Conservation (phyloP, 2,329 filamentous ascomycete species). For the Botrytis cinerea region DNA sequence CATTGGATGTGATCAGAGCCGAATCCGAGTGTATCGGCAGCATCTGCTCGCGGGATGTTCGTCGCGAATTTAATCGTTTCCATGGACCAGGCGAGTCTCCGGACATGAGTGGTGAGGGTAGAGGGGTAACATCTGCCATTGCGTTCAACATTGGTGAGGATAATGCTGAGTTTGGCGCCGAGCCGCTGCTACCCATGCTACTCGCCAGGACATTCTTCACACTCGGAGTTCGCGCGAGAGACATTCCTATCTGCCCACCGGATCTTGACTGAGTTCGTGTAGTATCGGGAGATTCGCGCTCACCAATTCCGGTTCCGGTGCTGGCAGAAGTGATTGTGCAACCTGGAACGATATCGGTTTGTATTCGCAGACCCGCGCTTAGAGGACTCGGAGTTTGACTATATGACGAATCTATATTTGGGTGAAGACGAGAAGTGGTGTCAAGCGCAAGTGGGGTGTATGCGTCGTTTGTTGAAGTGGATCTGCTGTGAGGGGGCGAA, state of each 20-base stretch:
- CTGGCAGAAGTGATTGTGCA: slow-evolving; percentile 36
- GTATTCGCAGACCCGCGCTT: slow-evolving; percentile 41
- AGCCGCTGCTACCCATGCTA: slow-evolving; percentile 49
- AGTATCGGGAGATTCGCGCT: slow-evolving; percentile 29
- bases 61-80: slow-evolving; percentile 54
- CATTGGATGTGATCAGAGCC: slow-evolving; percentile 52
- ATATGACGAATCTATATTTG: slow-evolving; percentile 25
- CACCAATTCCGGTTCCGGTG: slow-evolving; percentile 25
- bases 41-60: slow-evolving; percentile 51
- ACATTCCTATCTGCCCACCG: slow-evolving; percentile 39
- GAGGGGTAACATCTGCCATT: slow-evolving; percentile 75
- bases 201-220: slow-evolving; percentile 56
- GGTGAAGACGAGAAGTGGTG: slow-evolving; percentile 31
- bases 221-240: slow-evolving; percentile 61
- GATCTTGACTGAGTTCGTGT: slow-evolving; percentile 25
- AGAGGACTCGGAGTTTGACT: slow-evolving; percentile 33
- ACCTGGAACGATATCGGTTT: slow-evolving; percentile 43
- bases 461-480: slow-evolving; percentile 23
- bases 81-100: slow-evolving; percentile 67
- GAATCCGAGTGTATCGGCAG: slow-evolving; percentile 47
- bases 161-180: slow-evolving; percentile 65
- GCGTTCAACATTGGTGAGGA: slow-evolving; percentile 73
- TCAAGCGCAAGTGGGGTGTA: slow-evolving; percentile 34
- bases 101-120: slow-evolving; percentile 72
- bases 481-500: slow-evolving; percentile 38